Percentiles rank a stretch among this genome's conserved stretches.
Evolutionary conservation across 1,284 basidiomycete species (phyloP).

Genomic region (Leccinum huronense): DNA sequence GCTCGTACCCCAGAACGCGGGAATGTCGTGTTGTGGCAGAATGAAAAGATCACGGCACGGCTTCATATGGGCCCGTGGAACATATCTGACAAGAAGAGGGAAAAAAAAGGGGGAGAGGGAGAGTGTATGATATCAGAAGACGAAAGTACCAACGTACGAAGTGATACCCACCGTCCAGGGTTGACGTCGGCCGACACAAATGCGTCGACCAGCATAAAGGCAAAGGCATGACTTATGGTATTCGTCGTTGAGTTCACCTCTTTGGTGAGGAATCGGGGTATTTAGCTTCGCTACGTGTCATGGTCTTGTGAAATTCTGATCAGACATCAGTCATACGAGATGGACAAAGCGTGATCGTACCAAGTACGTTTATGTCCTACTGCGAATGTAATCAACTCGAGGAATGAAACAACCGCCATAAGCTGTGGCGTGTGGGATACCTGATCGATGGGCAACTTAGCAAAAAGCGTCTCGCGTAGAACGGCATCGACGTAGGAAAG

Average conservation of each 20-base stretch:
- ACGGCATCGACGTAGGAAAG: slow-evolving; percentile 33
- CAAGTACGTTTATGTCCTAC: slow-evolving; percentile 30
- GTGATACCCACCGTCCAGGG: slow-evolving; percentile 32
- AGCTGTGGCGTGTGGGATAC: slow-evolving; percentile 31
- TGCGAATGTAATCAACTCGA: slow-evolving; percentile 13
- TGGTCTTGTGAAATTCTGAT: slow-evolving; percentile 18
- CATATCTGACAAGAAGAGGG: too few species aligned
- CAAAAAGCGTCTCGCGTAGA: slow-evolving; percentile 26
- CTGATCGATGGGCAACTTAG: slow-evolving; percentile 14
- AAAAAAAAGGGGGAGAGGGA: too few species aligned
- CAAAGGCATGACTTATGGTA: slow-evolving; percentile 22
- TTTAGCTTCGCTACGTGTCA: slow-evolving; percentile 33
- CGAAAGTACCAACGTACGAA: slow-evolving; percentile 21
- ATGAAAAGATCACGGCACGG: too few species aligned
- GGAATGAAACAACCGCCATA: slow-evolving; percentile 33
- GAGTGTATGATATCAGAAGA: too few species aligned
- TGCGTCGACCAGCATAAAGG: slow-evolving; percentile 27
- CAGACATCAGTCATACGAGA: not conserved
- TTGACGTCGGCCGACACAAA: slow-evolving; percentile 33
- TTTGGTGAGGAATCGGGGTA: slow-evolving; percentile 24
- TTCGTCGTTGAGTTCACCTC: slow-evolving; percentile 26
- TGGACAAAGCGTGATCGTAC: slow-evolving; percentile 6
- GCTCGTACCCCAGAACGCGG: too few species aligned
- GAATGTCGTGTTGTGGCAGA: too few species aligned
- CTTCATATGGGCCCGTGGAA: too few species aligned